Percentiles rank a stretch among this genome's conserved stretches.
These are phyloP conservation scores for Rhynchospora tenuis DNA, from an alignment of 176 grass and related monocot genomes.

Conservation along the genomic window DNA sequence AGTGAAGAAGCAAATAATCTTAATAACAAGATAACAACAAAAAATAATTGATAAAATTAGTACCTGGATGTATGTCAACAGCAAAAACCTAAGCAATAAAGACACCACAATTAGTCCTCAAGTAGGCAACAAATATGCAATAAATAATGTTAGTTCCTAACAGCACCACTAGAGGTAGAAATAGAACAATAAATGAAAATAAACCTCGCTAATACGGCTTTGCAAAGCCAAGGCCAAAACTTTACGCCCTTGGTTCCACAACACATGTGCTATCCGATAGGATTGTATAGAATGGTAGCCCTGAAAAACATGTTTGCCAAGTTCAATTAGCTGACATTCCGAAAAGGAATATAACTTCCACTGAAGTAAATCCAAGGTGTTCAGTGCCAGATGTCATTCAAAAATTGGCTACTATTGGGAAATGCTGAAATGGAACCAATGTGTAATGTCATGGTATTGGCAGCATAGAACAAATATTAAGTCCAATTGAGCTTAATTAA, in stretches of 20 bases:
- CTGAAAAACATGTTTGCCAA: slow-evolving; percentile 27
- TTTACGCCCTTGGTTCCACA: slow-evolving; percentile 94
- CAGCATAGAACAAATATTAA: neutral
- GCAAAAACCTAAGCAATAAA: slow-evolving; percentile 74
- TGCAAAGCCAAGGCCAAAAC: slow-evolving; percentile 93
- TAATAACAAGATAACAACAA: neutral
- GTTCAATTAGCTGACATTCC: neutral
- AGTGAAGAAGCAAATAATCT: neutral
- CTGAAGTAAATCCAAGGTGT: neutral
- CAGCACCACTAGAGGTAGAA: neutral
- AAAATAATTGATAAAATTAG: neutral
- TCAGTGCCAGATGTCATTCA: neutral
- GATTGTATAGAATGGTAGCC: slow-evolving; percentile 96
- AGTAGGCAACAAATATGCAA: neutral
- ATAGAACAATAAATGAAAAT: slow-evolving; percentile 17
- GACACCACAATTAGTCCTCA: slow-evolving; percentile 15
- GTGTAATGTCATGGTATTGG: neutral
- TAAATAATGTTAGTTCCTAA: slow-evolving; percentile 12
- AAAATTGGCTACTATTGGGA: neutral
- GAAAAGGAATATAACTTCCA: neutral
- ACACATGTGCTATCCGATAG: slow-evolving; percentile 84
- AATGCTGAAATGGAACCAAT: neutral
- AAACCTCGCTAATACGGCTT: slow-evolving; percentile 96
- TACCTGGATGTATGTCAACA: slow-evolving; percentile 99
- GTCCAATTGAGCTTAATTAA: neutral